Conservation (phyloP, 2,329 filamentous ascomycete genomes). For the Colletotrichum liriopes region DNA sequence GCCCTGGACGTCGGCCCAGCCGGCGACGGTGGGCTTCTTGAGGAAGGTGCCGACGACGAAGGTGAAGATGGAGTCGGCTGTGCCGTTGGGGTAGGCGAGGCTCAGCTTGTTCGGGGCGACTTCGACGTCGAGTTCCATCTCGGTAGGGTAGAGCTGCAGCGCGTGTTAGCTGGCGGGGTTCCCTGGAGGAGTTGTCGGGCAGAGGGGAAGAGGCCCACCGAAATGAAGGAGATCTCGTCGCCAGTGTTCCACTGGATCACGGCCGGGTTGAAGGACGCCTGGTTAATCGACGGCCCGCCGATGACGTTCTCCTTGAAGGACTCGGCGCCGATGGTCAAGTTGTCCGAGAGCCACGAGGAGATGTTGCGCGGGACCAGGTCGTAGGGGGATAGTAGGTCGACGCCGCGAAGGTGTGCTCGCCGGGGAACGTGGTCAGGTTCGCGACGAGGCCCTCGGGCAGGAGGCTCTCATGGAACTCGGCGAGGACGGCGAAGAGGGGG, state of each 20-base stretch:
- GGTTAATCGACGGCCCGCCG: conserved; percentile 68
- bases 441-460: conserved; percentile 59
- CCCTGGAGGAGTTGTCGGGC: no score
- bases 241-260: conserved; percentile 72
- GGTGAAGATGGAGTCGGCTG: conserved; percentile 63
- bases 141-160: conserved; percentile 54
- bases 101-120: conserved; percentile 61
- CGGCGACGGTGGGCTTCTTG: conserved; percentile 59
- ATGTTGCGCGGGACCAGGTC: conserved; percentile 72
- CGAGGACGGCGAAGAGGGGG: conserved; percentile 70
- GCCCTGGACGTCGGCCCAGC: conserved; percentile 65
- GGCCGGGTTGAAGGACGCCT: conserved; percentile 70
- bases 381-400: conserved; percentile 71
- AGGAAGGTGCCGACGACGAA: conserved; percentile 65
- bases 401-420: conserved; percentile 67
- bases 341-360: conserved; percentile 69
- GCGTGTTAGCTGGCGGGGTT: conserved; percentile 45
- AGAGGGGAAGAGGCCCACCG: conserved; percentile 41
- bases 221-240: conserved; percentile 53
- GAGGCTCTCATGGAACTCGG: conserved; percentile 64
- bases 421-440: conserved; percentile 63
- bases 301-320: conserved; percentile 70
- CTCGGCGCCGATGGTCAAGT: conserved; percentile 73
- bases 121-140: conserved; percentile 57
- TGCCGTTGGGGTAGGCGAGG: conserved; percentile 69